Base-by-base conservation (phyloP, 768 basidiomycete genomes). In the Daedalea quercina region DNA sequence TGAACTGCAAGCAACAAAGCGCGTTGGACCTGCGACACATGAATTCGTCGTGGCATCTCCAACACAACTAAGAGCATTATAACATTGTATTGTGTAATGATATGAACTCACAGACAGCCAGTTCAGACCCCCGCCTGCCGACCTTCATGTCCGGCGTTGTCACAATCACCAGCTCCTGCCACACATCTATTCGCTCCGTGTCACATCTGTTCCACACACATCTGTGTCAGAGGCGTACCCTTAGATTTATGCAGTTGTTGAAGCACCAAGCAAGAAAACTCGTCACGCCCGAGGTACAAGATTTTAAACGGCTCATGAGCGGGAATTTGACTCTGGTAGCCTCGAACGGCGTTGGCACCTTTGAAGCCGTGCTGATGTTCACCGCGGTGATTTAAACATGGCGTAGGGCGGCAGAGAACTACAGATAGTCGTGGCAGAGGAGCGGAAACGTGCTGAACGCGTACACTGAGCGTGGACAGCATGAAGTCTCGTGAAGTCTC, bases 211-310 rank as follows among this genome's bases (percentile, higher is more conserved):
- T 28, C 15, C 2, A 25, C 40, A 3, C 15, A 55, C n/a, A 4
- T 9, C 15, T 44, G 31, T 26, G 48, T 3, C 25, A 7, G 17
- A 2, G 3, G 60, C 71, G 58, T 51, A 87, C 92, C 90, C 68
- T 65, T 65, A 4, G 87, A 85, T 15, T 69, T 61, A 52, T 86
- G 70, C 1, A 95, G 67, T 51, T 84, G 74, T 48, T 77, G 68
- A 46, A 96, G 76, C 2, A 91, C 82, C 7, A 71, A 68, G 62
- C 86, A 87, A 1, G 93, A 95, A 67, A 95, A 95, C 60, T 84
- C 80, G 65, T 94, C 93, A 17, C 90, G 86, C 47, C 94, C 94
- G 64, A 91, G 80, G 67, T 91, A 95, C 6, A 96, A 75, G 40
- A 96, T 78, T n/a, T 82, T 78, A 64, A 90, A 86, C 8, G 43